phyloP scores from a whole-genome alignment of 2,329 filamentous ascomycete species.

The Xylaria sp. region DNA sequence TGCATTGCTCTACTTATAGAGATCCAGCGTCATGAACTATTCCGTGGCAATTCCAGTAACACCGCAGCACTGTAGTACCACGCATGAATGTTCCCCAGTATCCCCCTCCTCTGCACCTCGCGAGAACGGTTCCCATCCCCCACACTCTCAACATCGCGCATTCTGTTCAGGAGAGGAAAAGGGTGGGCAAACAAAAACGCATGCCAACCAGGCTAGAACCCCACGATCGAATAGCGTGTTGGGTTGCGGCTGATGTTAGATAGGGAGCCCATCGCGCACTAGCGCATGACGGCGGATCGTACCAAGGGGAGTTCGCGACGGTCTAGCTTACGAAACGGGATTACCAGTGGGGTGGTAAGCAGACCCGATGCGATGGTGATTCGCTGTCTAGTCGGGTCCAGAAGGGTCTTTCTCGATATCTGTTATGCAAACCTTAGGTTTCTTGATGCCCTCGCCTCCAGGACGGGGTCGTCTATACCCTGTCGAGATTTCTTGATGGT shows the following conservation, averaged over 20 bases:
- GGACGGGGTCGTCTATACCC: background rate
- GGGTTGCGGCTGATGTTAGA: background rate
- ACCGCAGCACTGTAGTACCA: background rate
- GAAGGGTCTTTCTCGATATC: conserved; percentile 12
- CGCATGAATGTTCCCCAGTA: background rate
- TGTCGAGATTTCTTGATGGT: background rate
- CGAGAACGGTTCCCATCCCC: background rate
- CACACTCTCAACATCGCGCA: background rate
- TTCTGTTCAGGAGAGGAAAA: background rate
- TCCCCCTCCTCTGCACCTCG: background rate
- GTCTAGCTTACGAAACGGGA: background rate
- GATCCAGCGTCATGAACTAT: background rate
- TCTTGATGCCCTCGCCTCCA: background rate
- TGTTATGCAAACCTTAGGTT: background rate
- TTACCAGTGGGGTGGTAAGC: background rate
- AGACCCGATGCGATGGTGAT: background rate
- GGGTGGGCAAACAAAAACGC: background rate
- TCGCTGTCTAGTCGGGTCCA: conserved; percentile 1
- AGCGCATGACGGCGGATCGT: background rate
- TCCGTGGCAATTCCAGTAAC: background rate
- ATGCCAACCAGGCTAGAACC: background rate
- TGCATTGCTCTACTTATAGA: background rate
- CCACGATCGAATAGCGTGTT: background rate
- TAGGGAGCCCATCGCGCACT: background rate
- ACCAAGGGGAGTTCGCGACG: background rate